Evolutionary conservation across 179 eudicot genomes (phyloP).

Genomic region (Silene noctiflora): DNA sequence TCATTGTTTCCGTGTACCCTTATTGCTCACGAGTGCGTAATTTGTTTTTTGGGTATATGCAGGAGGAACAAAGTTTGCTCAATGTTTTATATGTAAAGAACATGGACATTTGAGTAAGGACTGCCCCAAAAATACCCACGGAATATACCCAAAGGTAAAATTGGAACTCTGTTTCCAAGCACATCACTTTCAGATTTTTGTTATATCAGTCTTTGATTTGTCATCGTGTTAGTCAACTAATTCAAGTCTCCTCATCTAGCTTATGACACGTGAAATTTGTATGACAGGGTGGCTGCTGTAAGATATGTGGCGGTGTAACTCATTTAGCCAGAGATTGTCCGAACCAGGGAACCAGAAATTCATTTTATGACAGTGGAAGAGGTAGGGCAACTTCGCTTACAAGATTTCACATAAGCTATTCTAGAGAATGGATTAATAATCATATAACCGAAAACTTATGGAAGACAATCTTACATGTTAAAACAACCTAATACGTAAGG

Average conservation of each 20-base stretch:
- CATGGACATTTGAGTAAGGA: slow-evolving; percentile 90
- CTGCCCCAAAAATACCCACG: slow-evolving; percentile 89
- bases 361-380: slow-evolving; percentile 28
- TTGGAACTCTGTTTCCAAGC: not conserved
- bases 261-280: not conserved
- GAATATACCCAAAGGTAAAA: slow-evolving; percentile 94
- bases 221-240: not conserved
- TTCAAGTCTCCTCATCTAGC: not conserved
- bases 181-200: not conserved
- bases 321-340: slow-evolving; percentile 96
- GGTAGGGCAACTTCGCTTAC: slow-evolving; percentile 31
- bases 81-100: slow-evolving; percentile 90
- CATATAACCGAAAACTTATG: no score
- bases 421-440: not conserved
- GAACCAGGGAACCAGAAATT: slow-evolving; percentile 39
- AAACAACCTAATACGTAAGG: no score
- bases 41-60: slow-evolving; percentile 19
- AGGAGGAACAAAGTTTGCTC: slow-evolving; percentile 95
- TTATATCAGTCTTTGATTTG: not conserved
- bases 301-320: slow-evolving; percentile 75
- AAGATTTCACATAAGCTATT: not conserved
- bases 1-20: not conserved
- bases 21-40: not conserved
- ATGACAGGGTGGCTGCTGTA: slow-evolving; percentile 84
- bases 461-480: no score